Base-by-base conservation (phyloP, 768 basidiomycete species). In the Mycena galopus region DNA sequence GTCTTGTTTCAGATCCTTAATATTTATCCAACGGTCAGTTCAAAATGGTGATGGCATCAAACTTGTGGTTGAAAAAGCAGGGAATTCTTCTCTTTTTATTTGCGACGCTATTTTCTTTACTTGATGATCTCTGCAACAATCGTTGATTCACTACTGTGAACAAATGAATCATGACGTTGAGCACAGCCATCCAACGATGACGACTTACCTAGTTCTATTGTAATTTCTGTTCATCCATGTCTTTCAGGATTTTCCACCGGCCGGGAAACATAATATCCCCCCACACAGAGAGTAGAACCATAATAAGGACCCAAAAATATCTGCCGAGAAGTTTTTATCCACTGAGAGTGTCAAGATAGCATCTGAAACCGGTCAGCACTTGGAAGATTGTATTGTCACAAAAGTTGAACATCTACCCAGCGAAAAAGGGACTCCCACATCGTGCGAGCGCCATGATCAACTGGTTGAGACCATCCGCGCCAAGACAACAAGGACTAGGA, bases 381-480 rank as follows among this genome's bases (percentile, higher is more conserved):
- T 8, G 10, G 35, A 37, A 37, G 35, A 11, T 2, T 10, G 35
- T 10, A 37, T 37, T 37, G 35, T n/a, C 30, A n/a, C 19, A 16
- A 32, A 32, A 37, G n/a, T 37, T 37, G 11, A 57, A 58, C 16
- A 69, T 74, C 44, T 47, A 90, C 89, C 88, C 89, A 42, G 86
- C 86, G 62, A 91, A 78, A 58, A 88, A 85, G 2, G 91, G 91
- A 53, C 87, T 84, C 60, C 90, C 78, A 0, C 89, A 85, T 44
- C 91, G 86, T 37, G 90, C 82, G 37, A 86, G 79, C 75, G 88
- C 90, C 83, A 91, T 90, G 29, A 83, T 82, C 70, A 89, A 87
- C 74, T 91, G 89, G 16, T 89, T 83, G 53, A 91, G 79, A 12
- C 89, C 90, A 75, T 90, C 89, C 0, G 88, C 87, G 12, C 90